A percentile compares a stretch with the other conserved stretches of the same genome.
phyloP scores from a whole-genome alignment of 2,329 filamentous ascomycete genomes.

The Alternaria sp. region DNA sequence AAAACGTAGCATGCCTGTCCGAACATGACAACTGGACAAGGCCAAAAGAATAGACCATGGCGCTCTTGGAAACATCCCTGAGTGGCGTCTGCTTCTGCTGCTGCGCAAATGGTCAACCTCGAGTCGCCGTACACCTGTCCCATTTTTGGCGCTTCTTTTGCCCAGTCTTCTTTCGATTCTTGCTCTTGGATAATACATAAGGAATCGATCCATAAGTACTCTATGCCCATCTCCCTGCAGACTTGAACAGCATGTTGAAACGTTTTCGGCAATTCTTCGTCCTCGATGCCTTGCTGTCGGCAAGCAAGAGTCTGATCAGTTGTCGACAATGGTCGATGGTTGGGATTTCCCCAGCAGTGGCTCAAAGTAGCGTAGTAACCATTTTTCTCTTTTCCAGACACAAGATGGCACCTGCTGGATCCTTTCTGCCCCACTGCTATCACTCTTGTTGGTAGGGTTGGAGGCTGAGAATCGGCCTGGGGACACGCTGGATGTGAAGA shows the following conservation, averaged over 20 bases:
- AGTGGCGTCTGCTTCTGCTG: too few relatives aligned
- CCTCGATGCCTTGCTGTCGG: neutral
- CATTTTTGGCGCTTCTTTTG: neutral
- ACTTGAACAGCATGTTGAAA: neutral
- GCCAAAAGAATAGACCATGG: accelerated
- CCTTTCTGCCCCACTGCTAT: neutral
- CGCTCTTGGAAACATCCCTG: too few relatives aligned
- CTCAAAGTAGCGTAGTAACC: neutral
- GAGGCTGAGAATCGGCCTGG: neutral
- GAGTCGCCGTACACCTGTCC: neutral
- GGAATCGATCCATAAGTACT: neutral
- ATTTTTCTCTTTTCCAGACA: neutral
- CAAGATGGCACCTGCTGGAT: neutral
- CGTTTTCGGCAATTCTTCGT: neutral
- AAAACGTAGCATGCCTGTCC: too few relatives aligned
- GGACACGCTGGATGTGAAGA: neutral
- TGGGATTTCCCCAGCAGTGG: neutral
- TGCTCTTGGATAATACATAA: neutral
- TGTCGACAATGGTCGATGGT: neutral
- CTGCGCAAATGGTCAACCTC: neutral
- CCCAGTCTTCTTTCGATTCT: neutral
- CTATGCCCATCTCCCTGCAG: neutral
- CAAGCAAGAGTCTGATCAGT: neutral
- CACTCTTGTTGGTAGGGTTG: neutral
- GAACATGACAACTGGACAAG: too few relatives aligned